A percentile compares a stretch with the other conserved stretches of the same genome.
Evolutionary conservation across 78 protist species (phyloP).

Genomic region (Thecamonas trahens): DNA sequence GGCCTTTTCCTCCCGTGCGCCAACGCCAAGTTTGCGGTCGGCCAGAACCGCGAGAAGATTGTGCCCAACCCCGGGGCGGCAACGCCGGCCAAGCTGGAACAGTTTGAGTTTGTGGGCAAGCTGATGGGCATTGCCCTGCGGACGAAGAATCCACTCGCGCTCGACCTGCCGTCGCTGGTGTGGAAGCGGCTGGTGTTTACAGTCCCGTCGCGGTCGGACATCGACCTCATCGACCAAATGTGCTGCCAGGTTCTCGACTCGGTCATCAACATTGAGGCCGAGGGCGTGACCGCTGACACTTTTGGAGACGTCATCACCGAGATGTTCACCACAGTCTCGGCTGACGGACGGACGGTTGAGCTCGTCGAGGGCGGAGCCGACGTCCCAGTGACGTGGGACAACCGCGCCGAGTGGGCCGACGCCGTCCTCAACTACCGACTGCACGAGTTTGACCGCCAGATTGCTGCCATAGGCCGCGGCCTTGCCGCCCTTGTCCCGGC

Average conservation of each 20-base stretch:
- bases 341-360: not conserved
- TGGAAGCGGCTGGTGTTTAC: not conserved
- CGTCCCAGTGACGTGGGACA: not conserved
- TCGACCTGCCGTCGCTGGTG: constrained; percentile 16
- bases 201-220: not conserved
- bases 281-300: not conserved
- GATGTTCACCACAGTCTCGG: not conserved
- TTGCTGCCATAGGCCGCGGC: not conserved
- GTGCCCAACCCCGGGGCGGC: constrained; percentile 3
- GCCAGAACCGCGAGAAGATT: constrained; percentile 5
- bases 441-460: not conserved
- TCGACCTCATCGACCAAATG: not conserved
- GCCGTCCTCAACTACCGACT: not conserved
- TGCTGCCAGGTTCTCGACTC: not conserved
- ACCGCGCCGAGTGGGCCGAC: not conserved
- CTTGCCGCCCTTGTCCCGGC: not conserved
- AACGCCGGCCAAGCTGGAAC: not conserved
- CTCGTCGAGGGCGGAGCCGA: not conserved
- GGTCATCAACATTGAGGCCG: not conserved
- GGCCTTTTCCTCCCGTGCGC: not conserved
- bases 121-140: constrained; percentile 27
- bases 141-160: constrained; percentile 4
- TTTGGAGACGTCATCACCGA: not conserved
- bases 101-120: constrained; percentile 19
- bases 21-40: not conserved